A percentile compares a stretch with the other conserved stretches of the same genome.
Conservation (phyloP, 1,284 basidiomycete genomes). For the Somion occarium region DNA sequence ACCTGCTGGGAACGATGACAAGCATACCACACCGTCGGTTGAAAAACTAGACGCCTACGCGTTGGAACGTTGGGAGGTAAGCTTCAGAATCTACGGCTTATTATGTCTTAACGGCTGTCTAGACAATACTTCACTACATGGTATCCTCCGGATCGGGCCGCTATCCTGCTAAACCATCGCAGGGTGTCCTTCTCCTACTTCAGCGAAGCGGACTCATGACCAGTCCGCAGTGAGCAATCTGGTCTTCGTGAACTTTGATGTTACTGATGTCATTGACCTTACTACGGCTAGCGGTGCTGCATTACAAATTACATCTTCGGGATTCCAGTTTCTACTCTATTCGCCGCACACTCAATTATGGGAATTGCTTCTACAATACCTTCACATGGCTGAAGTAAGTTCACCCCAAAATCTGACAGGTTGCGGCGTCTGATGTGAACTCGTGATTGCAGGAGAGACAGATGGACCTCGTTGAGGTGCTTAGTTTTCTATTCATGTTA, state of each 20-base stretch:
- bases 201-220: constrained; percentile 87
- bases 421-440: constrained; percentile 7
- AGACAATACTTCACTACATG: constrained; percentile 98
- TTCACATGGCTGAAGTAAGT: constrained; percentile 74
- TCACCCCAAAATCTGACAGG: constrained; percentile 7
- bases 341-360: constrained; percentile 98
- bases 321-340: constrained; percentile 96
- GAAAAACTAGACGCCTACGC: constrained; percentile 83
- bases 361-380: constrained; percentile 90
- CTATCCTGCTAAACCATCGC: constrained; percentile 64
- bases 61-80: constrained; percentile 90
- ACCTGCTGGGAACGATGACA: constrained; percentile 64
- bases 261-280: not conserved
- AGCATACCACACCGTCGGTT: constrained; percentile 46
- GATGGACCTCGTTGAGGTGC: constrained; percentile 91
- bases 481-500: constrained; percentile 94
- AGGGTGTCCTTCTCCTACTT: constrained; percentile 81
- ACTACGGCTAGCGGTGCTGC: constrained; percentile 37
- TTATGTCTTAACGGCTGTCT: constrained; percentile 8
- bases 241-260: not conserved
- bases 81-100: constrained; percentile 19
- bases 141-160: constrained; percentile 85
- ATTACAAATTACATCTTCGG: constrained; percentile 87
- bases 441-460: constrained; percentile 56
- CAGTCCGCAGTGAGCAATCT: constrained; percentile 42